Evolutionary conservation across 2,329 filamentous ascomycete genomes (phyloP).

Genomic region (Penicillium digitatum): DNA sequence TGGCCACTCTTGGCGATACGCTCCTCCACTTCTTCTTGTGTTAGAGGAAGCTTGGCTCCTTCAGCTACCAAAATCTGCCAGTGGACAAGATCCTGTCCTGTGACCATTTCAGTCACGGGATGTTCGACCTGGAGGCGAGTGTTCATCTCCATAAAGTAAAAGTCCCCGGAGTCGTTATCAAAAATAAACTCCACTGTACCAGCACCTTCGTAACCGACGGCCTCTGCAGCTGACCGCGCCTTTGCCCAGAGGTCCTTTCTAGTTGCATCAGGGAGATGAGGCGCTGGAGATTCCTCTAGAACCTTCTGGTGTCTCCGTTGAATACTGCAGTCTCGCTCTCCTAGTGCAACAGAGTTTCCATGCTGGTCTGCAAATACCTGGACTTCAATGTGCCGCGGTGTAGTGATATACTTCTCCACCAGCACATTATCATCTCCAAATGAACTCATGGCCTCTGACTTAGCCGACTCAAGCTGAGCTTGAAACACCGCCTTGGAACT

Average conservation of each 20-base stretch:
- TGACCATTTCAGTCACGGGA: slow-evolving; percentile 81
- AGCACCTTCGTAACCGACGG: slow-evolving; percentile 62
- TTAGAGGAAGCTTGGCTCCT: slow-evolving; percentile 62
- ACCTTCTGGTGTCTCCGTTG: slow-evolving; percentile 65
- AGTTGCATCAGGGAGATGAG: slow-evolving; percentile 56
- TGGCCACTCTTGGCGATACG: slow-evolving; percentile 73
- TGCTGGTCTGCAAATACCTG: slow-evolving; percentile 65
- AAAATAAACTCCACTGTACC: slow-evolving; percentile 68
- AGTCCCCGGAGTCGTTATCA: slow-evolving; percentile 62
- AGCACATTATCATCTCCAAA: slow-evolving; percentile 65
- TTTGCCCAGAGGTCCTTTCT: slow-evolving; percentile 64
- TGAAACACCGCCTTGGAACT: slow-evolving; percentile 55
- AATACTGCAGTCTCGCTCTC: slow-evolving; percentile 64
- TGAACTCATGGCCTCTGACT: slow-evolving; percentile 60
- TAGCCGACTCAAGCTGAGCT: slow-evolving; percentile 59
- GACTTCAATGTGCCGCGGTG: slow-evolving; percentile 63
- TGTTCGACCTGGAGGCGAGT: slow-evolving; percentile 93
- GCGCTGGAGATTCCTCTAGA: slow-evolving; percentile 62
- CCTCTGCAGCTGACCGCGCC: slow-evolving; percentile 59
- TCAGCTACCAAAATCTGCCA: slow-evolving; percentile 91
- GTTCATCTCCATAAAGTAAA: slow-evolving; percentile 72
- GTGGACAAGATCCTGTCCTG: slow-evolving; percentile 74
- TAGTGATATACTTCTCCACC: slow-evolving; percentile 65
- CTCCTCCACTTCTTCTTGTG: slow-evolving; percentile 61
- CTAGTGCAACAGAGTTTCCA: slow-evolving; percentile 61